Conservation (phyloP, 2,329 filamentous ascomycete genomes). For the Ophiocordyceps sinensis region DNA sequence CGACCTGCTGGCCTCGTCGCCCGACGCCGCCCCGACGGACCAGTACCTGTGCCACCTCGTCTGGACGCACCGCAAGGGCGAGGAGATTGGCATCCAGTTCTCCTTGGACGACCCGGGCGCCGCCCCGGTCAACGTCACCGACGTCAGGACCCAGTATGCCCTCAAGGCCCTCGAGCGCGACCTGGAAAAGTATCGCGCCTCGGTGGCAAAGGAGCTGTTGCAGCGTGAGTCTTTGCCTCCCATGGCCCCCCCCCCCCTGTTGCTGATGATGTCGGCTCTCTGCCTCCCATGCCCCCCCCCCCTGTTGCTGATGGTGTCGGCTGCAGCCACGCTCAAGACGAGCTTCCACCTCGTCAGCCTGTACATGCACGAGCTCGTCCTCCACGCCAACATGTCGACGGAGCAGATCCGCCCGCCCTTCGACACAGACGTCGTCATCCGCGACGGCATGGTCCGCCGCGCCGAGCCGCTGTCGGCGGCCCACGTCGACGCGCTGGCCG, state of each 20-base stretch:
- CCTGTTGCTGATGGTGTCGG: not conserved
- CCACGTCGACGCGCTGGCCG: constrained; percentile 51
- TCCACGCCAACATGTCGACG: constrained; percentile 45
- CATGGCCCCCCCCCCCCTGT: too few species aligned
- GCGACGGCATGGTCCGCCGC: constrained; percentile 24
- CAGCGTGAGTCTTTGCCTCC: constrained; percentile 41
- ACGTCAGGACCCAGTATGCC: constrained; percentile 49
- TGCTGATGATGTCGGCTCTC: too few species aligned
- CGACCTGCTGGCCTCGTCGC: constrained; percentile 36
- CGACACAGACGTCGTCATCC: constrained; percentile 29
- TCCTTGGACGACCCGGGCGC: constrained; percentile 48
- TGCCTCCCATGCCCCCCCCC: not conserved
- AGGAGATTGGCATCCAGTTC: constrained; percentile 54
- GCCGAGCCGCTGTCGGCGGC: constrained; percentile 28
- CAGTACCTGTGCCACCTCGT: constrained; percentile 43
- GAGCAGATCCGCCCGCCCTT: constrained; percentile 38
- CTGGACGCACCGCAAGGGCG: constrained; percentile 46
- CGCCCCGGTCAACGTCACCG: constrained; percentile 38
- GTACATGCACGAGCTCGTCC: constrained; percentile 63
- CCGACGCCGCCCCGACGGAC: constrained; percentile 42
- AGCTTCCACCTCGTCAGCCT: constrained; percentile 52
- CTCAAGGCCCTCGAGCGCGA: constrained; percentile 51
- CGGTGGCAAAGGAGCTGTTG: constrained; percentile 36
- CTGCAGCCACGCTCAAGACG: constrained; percentile 45
- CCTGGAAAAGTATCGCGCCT: constrained; percentile 42